phyloP scores from a whole-genome alignment of 768 basidiomycete genomes.

The Mycena metata region DNA sequence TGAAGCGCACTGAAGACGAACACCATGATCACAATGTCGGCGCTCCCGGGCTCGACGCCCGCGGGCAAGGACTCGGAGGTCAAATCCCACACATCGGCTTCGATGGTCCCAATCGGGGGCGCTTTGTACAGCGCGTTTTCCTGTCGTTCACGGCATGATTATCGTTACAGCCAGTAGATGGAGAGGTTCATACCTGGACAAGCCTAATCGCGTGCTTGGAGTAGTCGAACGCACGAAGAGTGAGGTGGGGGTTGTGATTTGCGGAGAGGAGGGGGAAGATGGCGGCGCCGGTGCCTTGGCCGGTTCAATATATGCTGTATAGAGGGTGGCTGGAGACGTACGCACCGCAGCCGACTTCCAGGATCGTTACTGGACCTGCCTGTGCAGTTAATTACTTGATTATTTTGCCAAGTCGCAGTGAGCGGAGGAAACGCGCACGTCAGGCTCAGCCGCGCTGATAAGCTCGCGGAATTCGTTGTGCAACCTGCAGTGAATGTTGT shows the following conservation, averaged over 20 bases:
- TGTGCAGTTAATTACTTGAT: slow-evolving; percentile 44
- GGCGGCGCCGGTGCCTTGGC: slow-evolving; percentile 91
- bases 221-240: slow-evolving; percentile 90
- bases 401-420: slow-evolving; percentile 30
- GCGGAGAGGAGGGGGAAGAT: slow-evolving; percentile 88
- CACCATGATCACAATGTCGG: slow-evolving; percentile 92
- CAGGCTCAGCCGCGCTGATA: slow-evolving; percentile 72
- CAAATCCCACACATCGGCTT: slow-evolving; percentile 93
- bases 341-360: slow-evolving; percentile 93
- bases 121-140: slow-evolving; percentile 76
- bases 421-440: slow-evolving; percentile 56
- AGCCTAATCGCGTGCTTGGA: slow-evolving; percentile 90
- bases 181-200: slow-evolving; percentile 72
- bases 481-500: slow-evolving; percentile 64
- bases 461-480: slow-evolving; percentile 96
- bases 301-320: not conserved
- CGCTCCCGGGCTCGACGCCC: slow-evolving; percentile 72
- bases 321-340: slow-evolving; percentile 8
- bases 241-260: slow-evolving; percentile 85
- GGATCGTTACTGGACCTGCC: slow-evolving; percentile 84
- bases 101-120: slow-evolving; percentile 78
- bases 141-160: slow-evolving; percentile 52
- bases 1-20: slow-evolving; percentile 96
- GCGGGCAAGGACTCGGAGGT: slow-evolving; percentile 76
- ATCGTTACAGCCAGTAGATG: not conserved